A percentile compares a stretch with the other conserved stretches of the same genome.
Evolutionary conservation across 805 yeast genomes (phyloP).

Genomic region (Metschnikowia continentalis): DNA sequence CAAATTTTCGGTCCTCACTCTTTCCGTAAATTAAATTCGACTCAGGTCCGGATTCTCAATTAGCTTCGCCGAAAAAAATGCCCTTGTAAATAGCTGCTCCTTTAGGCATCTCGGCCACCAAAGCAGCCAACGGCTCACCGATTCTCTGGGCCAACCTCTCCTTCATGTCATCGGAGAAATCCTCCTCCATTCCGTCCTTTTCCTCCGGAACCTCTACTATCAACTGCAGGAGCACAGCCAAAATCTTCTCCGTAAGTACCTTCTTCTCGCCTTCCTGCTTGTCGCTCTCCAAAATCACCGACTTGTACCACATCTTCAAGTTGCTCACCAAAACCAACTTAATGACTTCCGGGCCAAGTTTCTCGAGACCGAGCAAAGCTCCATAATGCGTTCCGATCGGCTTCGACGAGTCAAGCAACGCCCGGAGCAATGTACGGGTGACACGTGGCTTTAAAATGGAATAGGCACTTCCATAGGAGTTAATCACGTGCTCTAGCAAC

Average conservation of each 20-base stretch:
- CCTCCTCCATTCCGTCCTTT: conserved; percentile 31
- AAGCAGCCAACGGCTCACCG: conserved; percentile 55
- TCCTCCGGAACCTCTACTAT: conserved; percentile 26
- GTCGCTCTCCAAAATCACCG: conserved; percentile 45
- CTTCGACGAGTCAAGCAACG: conserved; percentile 78
- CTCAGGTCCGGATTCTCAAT: not conserved
- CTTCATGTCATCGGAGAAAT: conserved; percentile 28
- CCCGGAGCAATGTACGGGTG: conserved; percentile 86
- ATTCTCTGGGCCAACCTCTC: conserved; percentile 51
- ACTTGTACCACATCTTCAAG: conserved; percentile 70
- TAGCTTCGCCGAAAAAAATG: conserved; percentile 65
- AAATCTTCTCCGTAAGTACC: conserved; percentile 42
- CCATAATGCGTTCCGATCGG: conserved; percentile 92
- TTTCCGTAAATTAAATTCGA: no score
- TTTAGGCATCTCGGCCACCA: conserved; percentile 44
- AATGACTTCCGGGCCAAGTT: conserved; percentile 83
- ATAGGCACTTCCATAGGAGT: conserved; percentile 77
- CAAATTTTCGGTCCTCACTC: no score
- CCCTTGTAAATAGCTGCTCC: conserved; percentile 55
- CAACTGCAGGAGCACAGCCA: conserved; percentile 54
- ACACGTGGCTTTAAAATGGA: conserved; percentile 89
- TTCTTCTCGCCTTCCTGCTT: conserved; percentile 43
- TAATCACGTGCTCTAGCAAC: conserved; percentile 71
- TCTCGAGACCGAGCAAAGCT: conserved; percentile 77
- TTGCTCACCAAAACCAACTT: conserved; percentile 82